Base-by-base conservation (phyloP, 2,329 filamentous ascomycete species). In the Fusarium guadeloupense region DNA sequence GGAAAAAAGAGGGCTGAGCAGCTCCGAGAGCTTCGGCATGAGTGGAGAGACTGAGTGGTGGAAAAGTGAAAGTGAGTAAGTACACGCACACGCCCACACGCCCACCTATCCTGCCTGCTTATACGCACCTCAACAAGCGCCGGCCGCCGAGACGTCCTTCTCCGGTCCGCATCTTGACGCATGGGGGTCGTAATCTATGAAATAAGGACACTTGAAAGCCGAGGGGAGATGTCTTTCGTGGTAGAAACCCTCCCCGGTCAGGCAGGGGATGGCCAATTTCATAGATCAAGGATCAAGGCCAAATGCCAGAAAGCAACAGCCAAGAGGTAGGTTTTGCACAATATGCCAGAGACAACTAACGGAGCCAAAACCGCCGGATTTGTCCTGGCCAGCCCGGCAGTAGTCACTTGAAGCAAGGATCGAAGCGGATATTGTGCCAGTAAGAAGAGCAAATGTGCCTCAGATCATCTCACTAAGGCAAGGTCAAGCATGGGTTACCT, bases 361-460 rank as follows among this genome's bases (percentile, higher is more conserved):
- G 14, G 28, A 31, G 38, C 31, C 41, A 43, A 42, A 64, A 51
- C 44, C 47, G 40, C 47, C 51, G 60, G 35, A 49, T 52, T 47
- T 37, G 38, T 33, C 38, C 58, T 64, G 52, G 59, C 37, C 56
- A 66, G 51, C 35, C 49, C 46, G 45, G 60, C 62, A 49, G 54
- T 50, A 53, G 54, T 63, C 55, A 60, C 54, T 54, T 48, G 20
- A 64, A 51, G 51, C 54, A 66, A 68, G 53, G 60, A 46, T 54
- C 43, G 48, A 53, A 50, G 57, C 46, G 55, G 66, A 62, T 57
- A 59, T 64, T 54, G 61, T 66, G 51, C 59, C 63, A 66, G 68
- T 62, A 78, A 77, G 78, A 79, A 79, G 73, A 75, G 71, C 68
- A 58, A 72, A 61, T 70, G 71, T 69, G 69, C 75, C 74, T 76